Evolutionary conservation across 83 land plant species (phyloP).

Genomic region (Diphasiastrum complanatum): DNA sequence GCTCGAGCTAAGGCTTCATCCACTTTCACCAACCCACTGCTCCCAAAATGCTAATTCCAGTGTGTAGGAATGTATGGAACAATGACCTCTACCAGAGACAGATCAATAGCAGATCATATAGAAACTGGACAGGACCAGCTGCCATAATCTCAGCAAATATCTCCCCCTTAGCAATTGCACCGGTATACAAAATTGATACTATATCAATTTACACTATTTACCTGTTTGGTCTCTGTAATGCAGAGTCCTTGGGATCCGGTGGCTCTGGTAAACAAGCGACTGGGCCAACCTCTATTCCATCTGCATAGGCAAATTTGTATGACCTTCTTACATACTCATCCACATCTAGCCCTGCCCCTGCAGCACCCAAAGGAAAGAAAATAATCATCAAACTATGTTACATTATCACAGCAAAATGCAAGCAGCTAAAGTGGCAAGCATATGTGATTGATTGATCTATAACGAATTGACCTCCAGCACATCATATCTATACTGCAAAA

Average conservation of each 20-base stretch:
- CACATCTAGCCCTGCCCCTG: constrained; percentile 90
- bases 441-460: neutral
- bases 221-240: constrained; percentile 62
- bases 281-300: constrained; percentile 94
- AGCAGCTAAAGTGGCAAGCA: neutral
- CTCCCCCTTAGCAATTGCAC: too few species aligned
- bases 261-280: constrained; percentile 91
- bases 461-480: neutral
- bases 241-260: constrained; percentile 78
- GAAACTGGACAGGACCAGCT: too few species aligned
- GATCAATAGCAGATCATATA: too few species aligned
- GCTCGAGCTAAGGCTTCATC: too few species aligned
- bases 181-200: neutral
- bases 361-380: too few species aligned
- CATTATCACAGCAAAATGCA: neutral
- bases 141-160: too few species aligned
- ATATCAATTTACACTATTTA: constrained; percentile 13
- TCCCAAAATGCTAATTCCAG: too few species aligned
- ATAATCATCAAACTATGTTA: too few species aligned
- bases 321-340: constrained; percentile 96
- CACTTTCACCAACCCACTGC: too few species aligned
- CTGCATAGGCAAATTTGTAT: constrained; percentile 93
- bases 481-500: neutral
- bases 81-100: too few species aligned
- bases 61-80: too few species aligned